Conservation (phyloP, 2,329 filamentous ascomycete species). For the Fusarium agapanthi region DNA sequence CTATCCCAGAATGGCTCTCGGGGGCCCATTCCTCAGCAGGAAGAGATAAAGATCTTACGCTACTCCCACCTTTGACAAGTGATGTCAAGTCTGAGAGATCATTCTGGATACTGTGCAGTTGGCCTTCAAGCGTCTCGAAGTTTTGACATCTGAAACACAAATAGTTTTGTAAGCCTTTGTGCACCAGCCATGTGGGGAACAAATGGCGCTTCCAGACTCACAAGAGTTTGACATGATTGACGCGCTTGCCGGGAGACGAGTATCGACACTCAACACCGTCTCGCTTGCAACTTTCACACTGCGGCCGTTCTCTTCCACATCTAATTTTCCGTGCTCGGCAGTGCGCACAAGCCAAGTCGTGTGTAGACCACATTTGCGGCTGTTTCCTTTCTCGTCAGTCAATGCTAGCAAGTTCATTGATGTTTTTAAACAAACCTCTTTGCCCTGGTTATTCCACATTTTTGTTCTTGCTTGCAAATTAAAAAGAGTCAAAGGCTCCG, state of each 20-base stretch:
- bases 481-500: background rate
- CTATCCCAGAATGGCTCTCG: background rate
- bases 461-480: background rate
- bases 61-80: constrained; percentile 33
- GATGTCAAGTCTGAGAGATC: constrained; percentile 41
- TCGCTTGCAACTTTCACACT: constrained; percentile 43
- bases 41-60: constrained; percentile 7
- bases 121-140: constrained; percentile 41
- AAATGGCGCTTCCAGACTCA: constrained; percentile 27
- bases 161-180: constrained; percentile 28
- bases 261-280: constrained; percentile 43
- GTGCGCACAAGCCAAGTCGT: constrained; percentile 42
- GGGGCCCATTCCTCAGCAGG: constrained; percentile 12
- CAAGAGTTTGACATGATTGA: constrained; percentile 43
- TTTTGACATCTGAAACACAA: constrained; percentile 40
- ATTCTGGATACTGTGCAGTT: constrained; percentile 40
- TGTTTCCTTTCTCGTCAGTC: constrained; percentile 31
- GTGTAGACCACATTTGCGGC: constrained; percentile 43
- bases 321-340: constrained; percentile 42
- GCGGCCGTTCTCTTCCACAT: constrained; percentile 41
- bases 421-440: constrained; percentile 37
- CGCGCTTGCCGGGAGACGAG: constrained; percentile 42
- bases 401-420: background rate
- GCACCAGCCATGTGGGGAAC: background rate
- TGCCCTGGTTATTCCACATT: constrained; percentile 39